phyloP scores from a whole-genome alignment of 305 asterid genomes.

The Solanum hybrid region DNA sequence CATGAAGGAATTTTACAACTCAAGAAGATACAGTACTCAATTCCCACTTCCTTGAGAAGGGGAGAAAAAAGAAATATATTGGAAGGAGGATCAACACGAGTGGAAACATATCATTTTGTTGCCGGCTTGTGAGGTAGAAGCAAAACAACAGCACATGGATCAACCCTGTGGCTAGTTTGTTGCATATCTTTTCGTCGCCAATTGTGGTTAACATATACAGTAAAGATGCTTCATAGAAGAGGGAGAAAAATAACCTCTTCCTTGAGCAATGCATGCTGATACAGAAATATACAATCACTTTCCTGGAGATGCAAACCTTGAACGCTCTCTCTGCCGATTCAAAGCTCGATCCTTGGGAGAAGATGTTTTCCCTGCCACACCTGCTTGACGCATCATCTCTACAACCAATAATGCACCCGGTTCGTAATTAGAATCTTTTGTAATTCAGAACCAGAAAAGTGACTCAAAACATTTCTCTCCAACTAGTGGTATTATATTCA shows the following conservation, averaged over 20 bases:
- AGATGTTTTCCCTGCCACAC: conserved; percentile 17
- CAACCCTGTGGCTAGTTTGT: neutral
- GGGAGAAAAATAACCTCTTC: neutral
- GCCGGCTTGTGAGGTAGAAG: neutral
- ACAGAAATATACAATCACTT: neutral
- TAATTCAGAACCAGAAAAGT: neutral
- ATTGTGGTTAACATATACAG: conserved; percentile 1
- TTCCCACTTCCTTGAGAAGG: neutral
- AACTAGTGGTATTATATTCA: neutral
- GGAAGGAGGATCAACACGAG: neutral
- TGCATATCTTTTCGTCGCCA: neutral
- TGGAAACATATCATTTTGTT: neutral
- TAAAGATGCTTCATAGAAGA: neutral
- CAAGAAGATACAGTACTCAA: neutral
- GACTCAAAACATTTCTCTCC: neutral
- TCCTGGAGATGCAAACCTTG: conserved; percentile 32
- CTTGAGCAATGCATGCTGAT: neutral
- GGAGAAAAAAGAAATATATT: neutral
- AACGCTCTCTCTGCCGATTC: conserved; percentile 24
- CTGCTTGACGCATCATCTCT: conserved; percentile 46
- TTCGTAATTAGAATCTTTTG: neutral
- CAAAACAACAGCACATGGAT: conserved; percentile 2
- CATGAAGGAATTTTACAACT: neutral
- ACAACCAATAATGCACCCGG: conserved; percentile 5
- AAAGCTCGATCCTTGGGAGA: conserved; percentile 33